Evolutionary conservation across 2,329 filamentous ascomycete species (phyloP), one percentile per base, ranked within the genome.

Genomic region (Sporothrix brunneoviolacea): DNA sequence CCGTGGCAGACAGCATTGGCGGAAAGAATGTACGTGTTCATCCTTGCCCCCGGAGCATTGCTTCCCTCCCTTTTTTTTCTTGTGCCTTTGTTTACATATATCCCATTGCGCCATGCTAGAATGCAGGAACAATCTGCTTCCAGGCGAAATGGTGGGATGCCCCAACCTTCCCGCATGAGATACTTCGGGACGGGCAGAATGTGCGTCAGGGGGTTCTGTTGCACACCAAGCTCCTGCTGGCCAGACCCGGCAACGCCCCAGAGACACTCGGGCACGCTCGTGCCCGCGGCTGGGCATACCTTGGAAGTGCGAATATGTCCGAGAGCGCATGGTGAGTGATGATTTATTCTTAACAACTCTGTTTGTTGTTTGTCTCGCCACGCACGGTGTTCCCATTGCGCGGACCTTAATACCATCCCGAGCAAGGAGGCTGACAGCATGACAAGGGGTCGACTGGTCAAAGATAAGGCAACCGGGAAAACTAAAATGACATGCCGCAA

Each of bases 251-350:
- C 35, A 12, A 9, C 8, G 24, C 70, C 70, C 16, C 58, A 38
- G 27, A 19, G 42, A 54, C 24, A 48, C 43, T 32, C 8, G 42
- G 36, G 27, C 33, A 55, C 18, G 16, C 37, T 15, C 18, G 21
- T 28, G 19, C 37, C 13, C 48, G 32, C 12, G 82, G 82, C 4
- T 97, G 88, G 84, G 84, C 79, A 2, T 97, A 97, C 62, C 70
- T 95, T 33, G 93, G 93, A 15, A 95, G 88, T 59, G 88, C 89
- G 8, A 98, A 98, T 67, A 69, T 95, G 24, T 95, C 90, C 0
- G 90, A 96, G 66, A 91, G 87, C 64, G 93, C 93, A 27, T 98
- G 93, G 86, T 89, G 69, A 73, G 81, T 71, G 6, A 6, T 3
- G 9, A 7, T 28, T 32, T 24, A n/a, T 18, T 22, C 5, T 35